A percentile compares a stretch with the other conserved stretches of the same genome.
Evolutionary conservation across 164 flowering plant species (phyloP).

Genomic region (Magnolia sinica): DNA sequence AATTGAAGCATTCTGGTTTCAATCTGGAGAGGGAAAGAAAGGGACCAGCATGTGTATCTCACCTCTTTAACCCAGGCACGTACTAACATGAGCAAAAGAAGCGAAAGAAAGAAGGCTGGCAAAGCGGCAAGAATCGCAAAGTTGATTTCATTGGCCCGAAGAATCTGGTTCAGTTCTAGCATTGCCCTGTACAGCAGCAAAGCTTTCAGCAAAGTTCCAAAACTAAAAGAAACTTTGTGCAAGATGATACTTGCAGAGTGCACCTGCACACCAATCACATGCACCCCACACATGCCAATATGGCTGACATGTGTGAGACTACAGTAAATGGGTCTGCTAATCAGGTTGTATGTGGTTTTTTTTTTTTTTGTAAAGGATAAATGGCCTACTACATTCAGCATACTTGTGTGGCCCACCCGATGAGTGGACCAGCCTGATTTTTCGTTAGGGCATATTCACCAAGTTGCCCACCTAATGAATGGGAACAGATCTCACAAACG

Average conservation of each 20-base stretch:
- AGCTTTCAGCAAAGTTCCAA: conserved; percentile 4
- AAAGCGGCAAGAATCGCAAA: conserved; percentile 96
- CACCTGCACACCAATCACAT: not conserved
- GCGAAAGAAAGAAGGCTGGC: conserved; percentile 82
- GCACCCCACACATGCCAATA: not conserved
- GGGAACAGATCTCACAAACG: not conserved
- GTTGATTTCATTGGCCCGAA: conserved; percentile 94
- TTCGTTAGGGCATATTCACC: not conserved
- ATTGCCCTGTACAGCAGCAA: conserved; percentile 68
- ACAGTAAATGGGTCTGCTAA: not conserved
- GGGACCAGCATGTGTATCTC: conserved; percentile 8
- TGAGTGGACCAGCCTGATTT: not conserved
- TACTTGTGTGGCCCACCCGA: not conserved
- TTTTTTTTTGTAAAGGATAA: not conserved
- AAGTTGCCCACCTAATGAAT: not conserved
- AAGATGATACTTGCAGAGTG: not conserved
- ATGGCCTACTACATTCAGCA: no score
- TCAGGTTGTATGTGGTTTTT: not conserved
- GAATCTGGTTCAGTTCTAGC: conserved; percentile 95
- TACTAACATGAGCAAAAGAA: conserved; percentile 52
- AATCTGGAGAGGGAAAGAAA: not conserved
- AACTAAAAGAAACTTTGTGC: not conserved
- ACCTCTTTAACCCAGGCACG: conserved; percentile 85
- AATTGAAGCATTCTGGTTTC: not conserved
- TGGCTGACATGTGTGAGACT: not conserved